Base-by-base conservation (phyloP, 192 early-diverging fungal genomes). In the Linderina pennispora region DNA sequence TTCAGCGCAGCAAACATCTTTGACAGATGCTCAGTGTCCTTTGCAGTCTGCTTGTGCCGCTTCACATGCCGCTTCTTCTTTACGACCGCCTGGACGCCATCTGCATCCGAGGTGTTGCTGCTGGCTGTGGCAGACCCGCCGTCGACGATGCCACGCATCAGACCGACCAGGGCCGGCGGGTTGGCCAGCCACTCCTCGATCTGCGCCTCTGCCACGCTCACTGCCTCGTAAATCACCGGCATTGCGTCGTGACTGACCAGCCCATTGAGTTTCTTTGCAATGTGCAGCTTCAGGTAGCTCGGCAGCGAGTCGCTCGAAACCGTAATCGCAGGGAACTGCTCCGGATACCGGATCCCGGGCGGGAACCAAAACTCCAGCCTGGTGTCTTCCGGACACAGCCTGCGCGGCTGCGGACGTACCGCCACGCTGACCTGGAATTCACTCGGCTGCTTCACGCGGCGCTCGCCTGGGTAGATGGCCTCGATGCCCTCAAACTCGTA, bases 281-380 rank as follows among this genome's bases (percentile, higher is more conserved):
- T 65, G 9, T 77, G 74, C 22, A 84, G 67, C 39, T 77, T 71
- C 11, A 90, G 66, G 55, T 88, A 91, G 2, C 82, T 78, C 0
- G 92, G 86, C 18, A 91, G 57, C 20, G 44, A 50, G n/a, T 67
- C 75, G 56, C 83, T 77, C 8, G 70, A 45, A 23, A 92, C 46
- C n/a, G 87, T 73, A 8, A 91, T 53, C 0, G 50, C 45, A 1
- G 76, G 76, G 2, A 82, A 85, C 11, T 78, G 55, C 22, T 76
- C 62, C 0, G 92, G 90, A 55, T 95, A 95, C 8, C 43, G 53
- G 1, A 77, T 68, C 5, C 47, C 39, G 3, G 53, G 45, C 5
- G 86, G 74, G 35, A 91, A 59, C 61, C 80, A 76, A 45, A 88
- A 62, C 40, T 87, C 81, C 22, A 90, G 56, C 35, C 58, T 53